Evolutionary conservation across 495 filamentous ascomycete species (phyloP).

Genomic region (Astrothelium subdiscretum): DNA sequence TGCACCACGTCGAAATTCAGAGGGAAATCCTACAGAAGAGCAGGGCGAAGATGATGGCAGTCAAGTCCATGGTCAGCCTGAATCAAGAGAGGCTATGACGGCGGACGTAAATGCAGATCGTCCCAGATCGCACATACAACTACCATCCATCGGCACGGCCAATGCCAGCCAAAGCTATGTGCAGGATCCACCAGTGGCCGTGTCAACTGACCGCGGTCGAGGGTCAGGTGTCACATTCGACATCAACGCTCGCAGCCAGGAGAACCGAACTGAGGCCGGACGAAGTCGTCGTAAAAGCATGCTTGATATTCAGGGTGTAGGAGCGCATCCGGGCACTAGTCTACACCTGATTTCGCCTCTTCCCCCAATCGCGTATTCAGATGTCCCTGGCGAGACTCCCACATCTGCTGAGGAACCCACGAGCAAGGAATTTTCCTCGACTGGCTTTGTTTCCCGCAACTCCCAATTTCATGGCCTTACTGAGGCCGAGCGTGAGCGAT

Average conservation of each 20-base stretch:
- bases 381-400: neutral
- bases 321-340: constrained; percentile 34
- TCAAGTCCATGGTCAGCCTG: neutral
- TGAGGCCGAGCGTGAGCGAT: constrained; percentile 52
- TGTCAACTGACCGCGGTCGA: neutral
- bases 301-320: constrained; percentile 42
- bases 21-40: neutral
- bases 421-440: constrained; percentile 7
- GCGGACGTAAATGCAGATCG: neutral
- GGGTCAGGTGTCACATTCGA: constrained; percentile 8
- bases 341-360: neutral
- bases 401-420: neutral
- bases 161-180: neutral
- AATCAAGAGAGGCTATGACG: neutral
- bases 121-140: neutral
- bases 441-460: constrained; percentile 51
- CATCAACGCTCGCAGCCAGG: constrained; percentile 6
- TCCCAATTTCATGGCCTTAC: constrained; percentile 61
- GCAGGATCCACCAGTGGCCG: neutral
- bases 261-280: constrained; percentile 10
- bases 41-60: neutral
- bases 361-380: neutral
- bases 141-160: neutral
- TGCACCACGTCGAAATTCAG: neutral
- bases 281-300: constrained; percentile 30